Percentiles rank a stretch among this genome's conserved stretches.
Evolutionary conservation across 371 early-diverging fungal genomes (phyloP).

Genomic region (Mortierella sp.): DNA sequence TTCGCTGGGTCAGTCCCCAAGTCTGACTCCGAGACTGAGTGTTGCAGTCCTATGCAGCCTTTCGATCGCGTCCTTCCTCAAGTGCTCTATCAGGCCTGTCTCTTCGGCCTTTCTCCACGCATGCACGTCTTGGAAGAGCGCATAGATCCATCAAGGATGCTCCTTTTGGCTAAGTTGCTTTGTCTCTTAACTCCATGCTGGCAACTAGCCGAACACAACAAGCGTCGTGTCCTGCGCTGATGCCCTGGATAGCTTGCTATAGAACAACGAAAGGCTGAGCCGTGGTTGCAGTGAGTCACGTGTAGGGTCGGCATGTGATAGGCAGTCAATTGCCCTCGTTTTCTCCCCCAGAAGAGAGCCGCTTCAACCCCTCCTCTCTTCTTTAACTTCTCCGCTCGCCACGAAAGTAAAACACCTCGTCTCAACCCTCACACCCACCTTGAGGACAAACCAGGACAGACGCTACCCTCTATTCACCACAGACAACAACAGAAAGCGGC

Average conservation of each 20-base stretch:
- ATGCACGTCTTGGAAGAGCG: too few species aligned
- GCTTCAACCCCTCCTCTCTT: neutral
- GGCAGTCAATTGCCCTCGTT: neutral
- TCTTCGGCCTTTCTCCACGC: too few species aligned
- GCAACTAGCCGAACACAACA: too few species aligned
- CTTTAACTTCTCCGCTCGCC: slow-evolving; percentile 6
- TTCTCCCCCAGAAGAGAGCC: neutral
- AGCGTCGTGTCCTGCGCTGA: too few species aligned
- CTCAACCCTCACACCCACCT: neutral
- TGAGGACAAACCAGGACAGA: neutral
- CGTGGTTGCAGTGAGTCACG: neutral
- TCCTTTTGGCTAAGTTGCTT: neutral
- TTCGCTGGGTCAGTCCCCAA: too few species aligned
- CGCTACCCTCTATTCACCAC: neutral
- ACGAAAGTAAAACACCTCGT: neutral
- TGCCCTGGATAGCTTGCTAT: too few species aligned
- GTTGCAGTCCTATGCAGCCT: too few species aligned
- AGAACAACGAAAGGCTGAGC: neutral
- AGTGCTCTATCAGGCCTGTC: too few species aligned
- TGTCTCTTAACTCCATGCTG: too few species aligned
- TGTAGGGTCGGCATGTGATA: slow-evolving; percentile 5
- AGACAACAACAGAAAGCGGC: neutral
- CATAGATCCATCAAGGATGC: neutral
- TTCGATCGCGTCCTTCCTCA: too few species aligned
- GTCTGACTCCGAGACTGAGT: too few species aligned